phyloP scores from a whole-genome alignment of 495 filamentous ascomycete species.

The Penicillium samsonianum region DNA sequence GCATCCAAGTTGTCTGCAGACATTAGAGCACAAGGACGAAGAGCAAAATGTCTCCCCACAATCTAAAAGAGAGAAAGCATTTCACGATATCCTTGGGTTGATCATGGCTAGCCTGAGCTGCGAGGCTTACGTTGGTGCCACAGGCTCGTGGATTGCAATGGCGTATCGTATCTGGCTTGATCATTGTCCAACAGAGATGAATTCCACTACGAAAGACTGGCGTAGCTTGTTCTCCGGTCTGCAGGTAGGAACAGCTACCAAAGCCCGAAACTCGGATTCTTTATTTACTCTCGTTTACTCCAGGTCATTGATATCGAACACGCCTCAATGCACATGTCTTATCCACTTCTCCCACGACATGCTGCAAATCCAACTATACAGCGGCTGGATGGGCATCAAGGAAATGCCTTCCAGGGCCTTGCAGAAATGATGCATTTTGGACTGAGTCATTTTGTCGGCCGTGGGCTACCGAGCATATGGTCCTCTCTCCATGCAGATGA shows the following conservation, averaged over 20 bases:
- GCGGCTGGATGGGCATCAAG: conserved; percentile 27
- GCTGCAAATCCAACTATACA: conserved; percentile 33
- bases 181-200: conserved; percentile 27
- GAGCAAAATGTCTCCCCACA: neutral
- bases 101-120: conserved; percentile 46
- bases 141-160: conserved; percentile 44
- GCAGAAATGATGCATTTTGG: conserved; percentile 46
- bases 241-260: conserved; percentile 25
- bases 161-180: conserved; percentile 43
- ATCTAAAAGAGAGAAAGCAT: conserved; percentile 17
- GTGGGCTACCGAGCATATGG: conserved; percentile 44
- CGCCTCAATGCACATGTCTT: conserved; percentile 46
- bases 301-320: conserved; percentile 48
- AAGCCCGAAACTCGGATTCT: neutral
- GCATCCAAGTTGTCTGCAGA: neutral
- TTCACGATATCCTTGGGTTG: conserved; percentile 42
- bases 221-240: conserved; percentile 40
- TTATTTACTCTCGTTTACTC: neutral
- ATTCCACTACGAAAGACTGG: conserved; percentile 34
- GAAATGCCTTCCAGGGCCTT: conserved; percentile 37
- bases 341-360: conserved; percentile 39
- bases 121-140: conserved; percentile 39
- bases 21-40: neutral
- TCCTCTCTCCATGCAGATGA: conserved; percentile 33
- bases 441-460: conserved; percentile 42